Percentiles rank a stretch among this genome's conserved stretches.
Evolutionary conservation across 371 early-diverging fungal genomes (phyloP).

Genomic region (Mortierella sp.): DNA sequence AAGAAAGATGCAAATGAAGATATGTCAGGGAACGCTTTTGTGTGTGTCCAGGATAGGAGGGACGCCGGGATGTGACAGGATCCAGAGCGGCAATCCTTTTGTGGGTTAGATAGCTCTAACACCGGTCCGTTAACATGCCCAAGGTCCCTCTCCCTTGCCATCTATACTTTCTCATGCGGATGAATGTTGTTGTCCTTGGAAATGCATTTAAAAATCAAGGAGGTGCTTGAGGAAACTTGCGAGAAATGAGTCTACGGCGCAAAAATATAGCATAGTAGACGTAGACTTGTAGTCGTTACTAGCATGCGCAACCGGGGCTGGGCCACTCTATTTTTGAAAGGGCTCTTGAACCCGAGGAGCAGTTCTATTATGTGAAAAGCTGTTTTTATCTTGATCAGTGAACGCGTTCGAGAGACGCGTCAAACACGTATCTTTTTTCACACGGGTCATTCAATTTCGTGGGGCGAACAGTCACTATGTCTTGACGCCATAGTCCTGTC

Average conservation of each 20-base stretch:
- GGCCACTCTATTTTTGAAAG: constrained; percentile 2
- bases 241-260: not conserved
- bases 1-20: not conserved
- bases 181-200: not conserved
- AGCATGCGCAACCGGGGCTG: not conserved
- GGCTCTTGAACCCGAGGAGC: not conserved
- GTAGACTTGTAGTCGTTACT: not conserved
- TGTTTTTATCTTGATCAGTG: not conserved
- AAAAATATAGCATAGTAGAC: not conserved
- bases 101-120: not conserved
- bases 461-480: constrained; percentile 9
- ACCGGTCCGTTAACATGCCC: constrained; percentile 4
- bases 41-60: constrained; percentile 1
- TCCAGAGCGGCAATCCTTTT: constrained; percentile 1
- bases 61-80: constrained; percentile 13
- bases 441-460: constrained; percentile 2
- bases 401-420: not conserved
- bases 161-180: not conserved
- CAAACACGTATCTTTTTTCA: not conserved
- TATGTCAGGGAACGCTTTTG: not conserved
- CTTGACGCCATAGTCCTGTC: not conserved
- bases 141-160: not conserved
- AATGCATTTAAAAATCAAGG: not conserved
- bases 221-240: not conserved
- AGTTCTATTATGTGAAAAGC: not conserved